These are phyloP conservation scores for Suillus lakei DNA, from an alignment of 768 basidiomycete genomes.

Conservation along the genomic window DNA sequence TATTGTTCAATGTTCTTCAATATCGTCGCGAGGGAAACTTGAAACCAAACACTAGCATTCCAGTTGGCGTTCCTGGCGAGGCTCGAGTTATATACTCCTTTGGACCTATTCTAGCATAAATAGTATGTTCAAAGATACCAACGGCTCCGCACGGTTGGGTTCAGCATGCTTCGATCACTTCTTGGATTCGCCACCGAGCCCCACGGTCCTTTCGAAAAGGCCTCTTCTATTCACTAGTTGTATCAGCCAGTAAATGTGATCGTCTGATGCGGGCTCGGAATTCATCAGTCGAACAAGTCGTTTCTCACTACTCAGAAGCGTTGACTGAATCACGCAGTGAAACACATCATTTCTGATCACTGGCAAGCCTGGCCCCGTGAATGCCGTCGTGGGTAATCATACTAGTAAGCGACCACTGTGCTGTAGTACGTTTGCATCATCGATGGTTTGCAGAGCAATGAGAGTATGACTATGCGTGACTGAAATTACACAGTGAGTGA, in stretches of 20 bases:
- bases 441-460: neutral
- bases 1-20: neutral
- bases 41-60: neutral
- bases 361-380: neutral
- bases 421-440: neutral
- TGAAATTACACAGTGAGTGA: neutral
- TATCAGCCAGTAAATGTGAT: no score
- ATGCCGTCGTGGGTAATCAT: neutral
- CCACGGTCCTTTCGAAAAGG: no score
- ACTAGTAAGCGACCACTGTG: neutral
- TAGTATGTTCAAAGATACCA: neutral
- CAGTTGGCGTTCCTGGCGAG: neutral
- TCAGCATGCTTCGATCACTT: slow-evolving; percentile 3
- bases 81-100: neutral
- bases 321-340: neutral
- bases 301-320: no score
- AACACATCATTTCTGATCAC: neutral
- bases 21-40: neutral
- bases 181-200: neutral
- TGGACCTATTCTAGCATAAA: slow-evolving; percentile 1
- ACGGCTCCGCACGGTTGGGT: neutral
- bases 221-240: no score
- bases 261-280: no score
- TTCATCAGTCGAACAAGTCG: no score
- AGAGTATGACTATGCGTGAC: neutral